Percentiles rank a stretch among this genome's conserved stretches.
These are phyloP conservation scores for Orobanche coerulescens DNA, from an alignment of 257 asterid species.

Conservation along the genomic window DNA sequence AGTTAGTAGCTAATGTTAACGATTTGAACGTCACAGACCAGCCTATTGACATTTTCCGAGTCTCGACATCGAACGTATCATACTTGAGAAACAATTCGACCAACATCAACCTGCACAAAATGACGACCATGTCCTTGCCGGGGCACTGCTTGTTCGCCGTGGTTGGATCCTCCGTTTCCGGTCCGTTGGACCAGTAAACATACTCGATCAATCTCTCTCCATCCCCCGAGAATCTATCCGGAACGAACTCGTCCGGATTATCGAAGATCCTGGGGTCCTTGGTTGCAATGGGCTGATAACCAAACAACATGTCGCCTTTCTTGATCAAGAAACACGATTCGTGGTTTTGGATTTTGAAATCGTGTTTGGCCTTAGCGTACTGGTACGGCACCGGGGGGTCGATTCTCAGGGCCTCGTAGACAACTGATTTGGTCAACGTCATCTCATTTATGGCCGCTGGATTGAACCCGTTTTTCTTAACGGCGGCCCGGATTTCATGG, in stretches of 20 bases:
- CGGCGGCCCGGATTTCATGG: constrained; percentile 43
- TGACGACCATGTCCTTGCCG: constrained; percentile 45
- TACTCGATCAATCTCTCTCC: constrained; percentile 46
- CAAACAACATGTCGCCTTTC: constrained; percentile 73
- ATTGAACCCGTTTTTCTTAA: constrained; percentile 40
- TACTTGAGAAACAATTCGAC: constrained; percentile 61
- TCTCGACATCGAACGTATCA: constrained; percentile 43
- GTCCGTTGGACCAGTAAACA: constrained; percentile 75
- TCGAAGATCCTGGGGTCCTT: constrained; percentile 49
- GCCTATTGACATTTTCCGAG: constrained; percentile 31
- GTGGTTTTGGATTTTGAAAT: constrained; percentile 45
- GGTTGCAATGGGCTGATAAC: constrained; percentile 66
- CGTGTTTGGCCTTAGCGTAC: constrained; percentile 51
- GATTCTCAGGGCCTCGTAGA: constrained; percentile 55
- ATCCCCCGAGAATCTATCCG: constrained; percentile 56
- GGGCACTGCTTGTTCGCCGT: constrained; percentile 64
- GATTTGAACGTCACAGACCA: constrained; percentile 44
- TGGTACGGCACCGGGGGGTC: constrained; percentile 74
- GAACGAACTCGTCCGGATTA: constrained; percentile 34
- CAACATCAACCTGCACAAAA: constrained; percentile 49
- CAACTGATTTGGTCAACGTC: constrained; percentile 54
- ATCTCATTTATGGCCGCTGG: constrained; percentile 33
- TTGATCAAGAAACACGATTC: constrained; percentile 46
- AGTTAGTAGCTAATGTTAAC: not conserved
- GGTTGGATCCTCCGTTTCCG: constrained; percentile 45